phyloP scores from a whole-genome alignment of 257 asterid genomes.

The Scutellaria baicalensis region DNA sequence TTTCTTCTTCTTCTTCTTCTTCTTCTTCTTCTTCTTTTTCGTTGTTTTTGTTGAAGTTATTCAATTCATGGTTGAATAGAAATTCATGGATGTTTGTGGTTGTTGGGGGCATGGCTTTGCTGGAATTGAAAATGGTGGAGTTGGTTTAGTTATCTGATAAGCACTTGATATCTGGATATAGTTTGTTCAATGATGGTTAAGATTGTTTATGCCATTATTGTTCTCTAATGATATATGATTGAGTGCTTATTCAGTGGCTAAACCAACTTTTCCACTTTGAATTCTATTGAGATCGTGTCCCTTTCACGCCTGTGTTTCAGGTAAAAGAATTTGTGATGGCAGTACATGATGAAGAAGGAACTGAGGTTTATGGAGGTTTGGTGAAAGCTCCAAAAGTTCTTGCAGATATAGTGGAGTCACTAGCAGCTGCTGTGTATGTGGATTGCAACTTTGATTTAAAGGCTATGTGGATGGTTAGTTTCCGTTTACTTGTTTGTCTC shows the following conservation, averaged over 20 bases:
- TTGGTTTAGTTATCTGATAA: conserved; percentile 20
- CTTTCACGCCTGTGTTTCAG: conserved; percentile 28
- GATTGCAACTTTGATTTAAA: conserved; percentile 32
- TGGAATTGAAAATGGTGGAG: conserved; percentile 34
- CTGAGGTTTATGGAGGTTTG: conserved; percentile 62
- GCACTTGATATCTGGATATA: conserved; percentile 4
- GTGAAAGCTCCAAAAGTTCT: conserved; percentile 79
- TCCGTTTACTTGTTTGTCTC: not conserved
- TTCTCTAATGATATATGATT: not conserved
- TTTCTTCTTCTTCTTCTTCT: no score
- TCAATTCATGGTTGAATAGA: not conserved
- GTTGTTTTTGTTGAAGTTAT: no score
- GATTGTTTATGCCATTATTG: not conserved
- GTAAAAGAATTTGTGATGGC: conserved; percentile 52
- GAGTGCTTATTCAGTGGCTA: conserved; percentile 27
- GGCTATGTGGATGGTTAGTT: conserved; percentile 39
- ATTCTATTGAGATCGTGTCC: conserved; percentile 24
- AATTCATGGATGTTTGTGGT: not conserved
- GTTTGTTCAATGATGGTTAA: not conserved
- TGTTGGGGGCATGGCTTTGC: conserved; percentile 25
- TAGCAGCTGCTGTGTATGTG: conserved; percentile 62
- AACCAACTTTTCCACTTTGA: conserved; percentile 24
- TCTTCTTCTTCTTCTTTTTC: no score
- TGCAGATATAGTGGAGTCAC: conserved; percentile 78
- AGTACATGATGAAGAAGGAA: conserved; percentile 39